Conservation (phyloP, 805 yeast species). For the Nakazawaea sp. region DNA sequence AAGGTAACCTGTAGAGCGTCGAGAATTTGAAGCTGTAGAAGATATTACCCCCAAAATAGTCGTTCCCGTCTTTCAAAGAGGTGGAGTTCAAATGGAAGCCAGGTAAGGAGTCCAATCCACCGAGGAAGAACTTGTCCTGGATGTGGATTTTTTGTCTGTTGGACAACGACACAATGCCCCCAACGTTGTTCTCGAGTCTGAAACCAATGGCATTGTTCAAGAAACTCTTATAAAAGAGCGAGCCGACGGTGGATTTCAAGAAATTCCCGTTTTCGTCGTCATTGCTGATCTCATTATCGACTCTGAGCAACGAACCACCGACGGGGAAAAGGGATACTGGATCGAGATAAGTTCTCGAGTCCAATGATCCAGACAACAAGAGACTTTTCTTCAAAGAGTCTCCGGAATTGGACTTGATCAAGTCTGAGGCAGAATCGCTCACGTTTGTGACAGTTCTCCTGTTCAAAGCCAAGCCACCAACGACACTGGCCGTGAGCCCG, state of each 20-base stretch:
- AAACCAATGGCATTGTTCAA: conserved; percentile 40
- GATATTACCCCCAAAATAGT: conserved; percentile 62
- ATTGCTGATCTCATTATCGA: conserved; percentile 32
- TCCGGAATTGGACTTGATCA: conserved; percentile 53
- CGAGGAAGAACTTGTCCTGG: conserved; percentile 76
- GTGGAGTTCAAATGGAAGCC: conserved; percentile 64
- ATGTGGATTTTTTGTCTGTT: conserved; percentile 40
- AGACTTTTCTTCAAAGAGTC: conserved; percentile 53
- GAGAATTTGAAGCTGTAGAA: conserved; percentile 52
- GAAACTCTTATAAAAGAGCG: conserved; percentile 30
- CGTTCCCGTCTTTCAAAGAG: conserved; percentile 51
- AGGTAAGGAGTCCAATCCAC: conserved; percentile 70
- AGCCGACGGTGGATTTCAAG: conserved; percentile 27
- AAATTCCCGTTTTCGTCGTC: conserved; percentile 20
- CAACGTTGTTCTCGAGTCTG: conserved; percentile 43
- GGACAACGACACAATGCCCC: conserved; percentile 41
- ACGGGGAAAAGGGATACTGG: conserved; percentile 35
- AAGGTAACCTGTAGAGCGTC: conserved; percentile 55
- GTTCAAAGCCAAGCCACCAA: conserved; percentile 51
- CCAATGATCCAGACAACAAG: conserved; percentile 33
- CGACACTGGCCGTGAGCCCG: conserved; percentile 19
- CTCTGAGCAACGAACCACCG: conserved; percentile 32
- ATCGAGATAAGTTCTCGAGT: conserved; percentile 32
- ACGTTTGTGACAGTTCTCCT: conserved; percentile 50
- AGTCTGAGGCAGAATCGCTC: conserved; percentile 46